Evolutionary conservation across 1,284 basidiomycete species (phyloP).

Genomic region (Fistulinella cinereoalba): DNA sequence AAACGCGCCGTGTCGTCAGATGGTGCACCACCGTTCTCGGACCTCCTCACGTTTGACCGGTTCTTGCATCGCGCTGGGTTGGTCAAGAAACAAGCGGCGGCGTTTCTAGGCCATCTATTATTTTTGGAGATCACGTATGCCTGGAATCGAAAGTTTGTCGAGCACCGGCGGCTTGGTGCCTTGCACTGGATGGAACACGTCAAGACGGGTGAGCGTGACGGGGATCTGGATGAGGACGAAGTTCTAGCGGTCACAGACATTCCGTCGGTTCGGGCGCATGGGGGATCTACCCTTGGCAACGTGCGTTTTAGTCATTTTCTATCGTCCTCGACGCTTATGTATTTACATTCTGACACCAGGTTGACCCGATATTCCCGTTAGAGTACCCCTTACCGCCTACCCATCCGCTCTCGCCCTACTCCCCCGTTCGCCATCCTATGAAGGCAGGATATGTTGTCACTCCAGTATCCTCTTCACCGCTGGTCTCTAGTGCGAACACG

Average conservation of each 20-base stretch:
- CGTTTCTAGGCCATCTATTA: slow-evolving; percentile 43
- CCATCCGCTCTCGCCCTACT: slow-evolving; percentile 21
- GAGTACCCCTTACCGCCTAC: slow-evolving; percentile 23
- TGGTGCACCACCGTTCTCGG: slow-evolving; percentile 39
- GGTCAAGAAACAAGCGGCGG: slow-evolving; percentile 38
- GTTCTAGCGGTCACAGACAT: slow-evolving; percentile 6
- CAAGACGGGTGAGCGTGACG: no score
- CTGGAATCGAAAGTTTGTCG: slow-evolving; percentile 27
- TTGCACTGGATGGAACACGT: slow-evolving; percentile 15
- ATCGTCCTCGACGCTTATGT: background rate
- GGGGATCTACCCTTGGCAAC: background rate
- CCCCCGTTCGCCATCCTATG: slow-evolving; percentile 11
- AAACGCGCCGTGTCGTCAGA: slow-evolving; percentile 25
- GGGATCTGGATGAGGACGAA: background rate
- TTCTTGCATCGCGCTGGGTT: slow-evolving; percentile 45
- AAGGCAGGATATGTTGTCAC: slow-evolving; percentile 23
- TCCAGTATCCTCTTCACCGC: background rate
- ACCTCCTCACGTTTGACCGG: slow-evolving; percentile 43
- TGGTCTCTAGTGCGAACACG: no score
- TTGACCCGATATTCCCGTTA: slow-evolving; percentile 12
- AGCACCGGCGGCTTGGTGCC: slow-evolving; percentile 22
- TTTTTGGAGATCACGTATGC: slow-evolving; percentile 45
- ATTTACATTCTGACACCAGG: slow-evolving; percentile 7
- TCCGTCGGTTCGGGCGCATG: slow-evolving; percentile 2
- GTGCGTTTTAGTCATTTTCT: background rate